Evolutionary conservation across 495 filamentous ascomycete genomes (phyloP).

Genomic region (Aspergillus panamensis): DNA sequence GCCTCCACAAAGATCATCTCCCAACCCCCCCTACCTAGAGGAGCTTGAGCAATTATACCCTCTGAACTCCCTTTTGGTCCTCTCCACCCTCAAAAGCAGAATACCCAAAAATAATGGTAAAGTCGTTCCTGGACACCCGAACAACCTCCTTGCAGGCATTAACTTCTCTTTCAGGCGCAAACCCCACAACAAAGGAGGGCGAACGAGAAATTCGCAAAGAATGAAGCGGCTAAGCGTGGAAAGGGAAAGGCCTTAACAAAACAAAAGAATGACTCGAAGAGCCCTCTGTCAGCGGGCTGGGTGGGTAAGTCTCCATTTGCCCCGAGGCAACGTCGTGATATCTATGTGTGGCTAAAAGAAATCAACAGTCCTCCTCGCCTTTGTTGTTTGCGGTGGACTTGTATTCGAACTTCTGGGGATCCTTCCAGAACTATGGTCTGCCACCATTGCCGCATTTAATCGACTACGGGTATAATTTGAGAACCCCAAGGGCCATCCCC

Average conservation of each 20-base stretch:
- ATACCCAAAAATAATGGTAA: slow-evolving; percentile 8
- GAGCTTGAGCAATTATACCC: no score
- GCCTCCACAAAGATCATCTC: no score
- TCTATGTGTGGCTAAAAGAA: slow-evolving; percentile 5
- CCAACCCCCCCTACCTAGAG: no score
- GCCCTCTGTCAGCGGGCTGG: slow-evolving; percentile 76
- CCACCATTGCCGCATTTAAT: slow-evolving; percentile 25
- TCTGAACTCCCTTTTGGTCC: not conserved
- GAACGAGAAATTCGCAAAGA: slow-evolving; percentile 79
- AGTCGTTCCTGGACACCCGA: not conserved
- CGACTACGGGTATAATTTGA: slow-evolving; percentile 9
- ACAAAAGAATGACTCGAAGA: slow-evolving; percentile 65
- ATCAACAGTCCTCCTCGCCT: slow-evolving; percentile 64
- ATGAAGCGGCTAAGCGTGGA: slow-evolving; percentile 75
- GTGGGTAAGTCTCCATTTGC: slow-evolving; percentile 62
- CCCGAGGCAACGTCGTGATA: not conserved
- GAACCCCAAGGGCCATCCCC: not conserved
- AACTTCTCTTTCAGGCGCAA: slow-evolving; percentile 64
- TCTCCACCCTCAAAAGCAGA: not conserved
- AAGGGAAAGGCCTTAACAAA: slow-evolving; percentile 70
- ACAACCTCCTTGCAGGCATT: not conserved
- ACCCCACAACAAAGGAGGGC: slow-evolving; percentile 88
- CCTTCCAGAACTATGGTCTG: slow-evolving; percentile 53
- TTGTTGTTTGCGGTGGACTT: slow-evolving; percentile 80
- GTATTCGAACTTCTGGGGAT: slow-evolving; percentile 80